Percentiles rank a stretch among this genome's conserved stretches.
These are phyloP conservation scores for Begonia masoniana DNA, from an alignment of 306 rosid species.

Conservation along the genomic window DNA sequence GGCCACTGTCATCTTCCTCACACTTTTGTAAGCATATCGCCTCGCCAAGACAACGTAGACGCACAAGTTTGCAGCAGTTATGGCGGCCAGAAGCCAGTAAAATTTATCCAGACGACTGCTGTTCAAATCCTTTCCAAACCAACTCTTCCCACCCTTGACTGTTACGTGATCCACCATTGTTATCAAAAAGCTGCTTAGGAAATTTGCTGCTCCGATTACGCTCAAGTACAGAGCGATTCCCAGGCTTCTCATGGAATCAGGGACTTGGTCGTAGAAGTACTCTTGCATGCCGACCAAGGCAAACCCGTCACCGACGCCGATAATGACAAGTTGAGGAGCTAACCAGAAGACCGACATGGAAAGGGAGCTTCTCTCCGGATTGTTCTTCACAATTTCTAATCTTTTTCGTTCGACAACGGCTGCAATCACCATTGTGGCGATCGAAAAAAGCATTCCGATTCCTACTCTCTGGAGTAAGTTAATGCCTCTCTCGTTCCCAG, in stretches of 20 bases:
- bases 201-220: constrained; percentile 23
- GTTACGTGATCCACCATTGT: constrained; percentile 9
- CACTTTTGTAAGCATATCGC: not conserved
- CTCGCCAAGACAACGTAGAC: constrained; percentile 6
- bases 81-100: constrained; percentile 5
- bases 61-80: constrained; percentile 4
- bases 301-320: constrained; percentile 89
- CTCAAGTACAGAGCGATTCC: constrained; percentile 76
- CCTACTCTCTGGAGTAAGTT: constrained; percentile 81
- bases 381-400: constrained; percentile 20
- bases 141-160: constrained; percentile 1
- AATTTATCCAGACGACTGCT: constrained; percentile 7
- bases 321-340: constrained; percentile 60
- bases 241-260: constrained; percentile 86
- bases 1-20: constrained; percentile 4
- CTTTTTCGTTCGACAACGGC: constrained; percentile 57
- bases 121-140: constrained; percentile 14
- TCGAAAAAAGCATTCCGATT: constrained; percentile 60
- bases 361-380: constrained; percentile 17
- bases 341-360: constrained; percentile 77
- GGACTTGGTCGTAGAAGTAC: constrained; percentile 83
- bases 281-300: constrained; percentile 79
- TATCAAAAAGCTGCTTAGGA: constrained; percentile 5
- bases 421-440: constrained; percentile 44
- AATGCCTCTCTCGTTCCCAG: constrained; percentile 81